These are phyloP conservation scores for Daldinia caldariorum DNA, from an alignment of 495 filamentous ascomycete genomes.

Conservation along the genomic window DNA sequence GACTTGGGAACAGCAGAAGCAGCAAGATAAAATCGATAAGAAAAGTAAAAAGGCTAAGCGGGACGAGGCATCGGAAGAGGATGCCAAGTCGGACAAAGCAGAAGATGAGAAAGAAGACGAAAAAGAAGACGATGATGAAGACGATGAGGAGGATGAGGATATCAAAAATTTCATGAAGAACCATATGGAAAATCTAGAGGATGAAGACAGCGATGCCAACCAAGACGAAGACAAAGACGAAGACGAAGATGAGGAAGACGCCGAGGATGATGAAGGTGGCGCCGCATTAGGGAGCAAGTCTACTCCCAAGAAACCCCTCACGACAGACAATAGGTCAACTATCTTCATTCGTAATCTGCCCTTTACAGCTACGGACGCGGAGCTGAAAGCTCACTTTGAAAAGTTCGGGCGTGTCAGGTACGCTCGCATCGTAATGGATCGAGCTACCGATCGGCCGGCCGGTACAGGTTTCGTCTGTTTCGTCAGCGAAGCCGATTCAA, in stretches of 20 bases:
- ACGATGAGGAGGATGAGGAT: slow-evolving; percentile 55
- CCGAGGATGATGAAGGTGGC: slow-evolving; percentile 52
- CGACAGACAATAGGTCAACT: slow-evolving; percentile 70
- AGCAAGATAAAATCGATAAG: slow-evolving; percentile 46
- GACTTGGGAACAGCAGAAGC: slow-evolving; percentile 75
- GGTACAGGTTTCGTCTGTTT: slow-evolving; percentile 97
- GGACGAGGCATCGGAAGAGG: slow-evolving; percentile 46
- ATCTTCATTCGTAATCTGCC: slow-evolving; percentile 96
- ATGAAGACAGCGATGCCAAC: slow-evolving; percentile 60
- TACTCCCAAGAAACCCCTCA: slow-evolving; percentile 50
- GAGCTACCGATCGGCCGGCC: slow-evolving; percentile 80
- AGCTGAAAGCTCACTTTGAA: slow-evolving; percentile 81
- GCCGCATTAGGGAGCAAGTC: slow-evolving; percentile 50
- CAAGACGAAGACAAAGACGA: slow-evolving; percentile 58
- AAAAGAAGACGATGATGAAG: slow-evolving; percentile 45
- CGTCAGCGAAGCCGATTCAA: slow-evolving; percentile 76
- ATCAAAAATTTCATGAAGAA: slow-evolving; percentile 55
- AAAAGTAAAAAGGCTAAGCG: slow-evolving; percentile 47
- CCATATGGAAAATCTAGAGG: slow-evolving; percentile 59
- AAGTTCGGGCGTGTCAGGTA: slow-evolving; percentile 87
- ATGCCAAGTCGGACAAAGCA: slow-evolving; percentile 44
- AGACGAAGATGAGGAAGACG: slow-evolving; percentile 47
- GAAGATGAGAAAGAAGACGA: slow-evolving; percentile 40
- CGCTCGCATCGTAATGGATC: slow-evolving; percentile 87
- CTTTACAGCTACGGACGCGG: slow-evolving; percentile 81